Evolutionary conservation across 225 moss, liverwort and hornwort genomes (phyloP), one percentile per base, ranked within the genome.

Genomic region (Marchantia polymorpha): DNA sequence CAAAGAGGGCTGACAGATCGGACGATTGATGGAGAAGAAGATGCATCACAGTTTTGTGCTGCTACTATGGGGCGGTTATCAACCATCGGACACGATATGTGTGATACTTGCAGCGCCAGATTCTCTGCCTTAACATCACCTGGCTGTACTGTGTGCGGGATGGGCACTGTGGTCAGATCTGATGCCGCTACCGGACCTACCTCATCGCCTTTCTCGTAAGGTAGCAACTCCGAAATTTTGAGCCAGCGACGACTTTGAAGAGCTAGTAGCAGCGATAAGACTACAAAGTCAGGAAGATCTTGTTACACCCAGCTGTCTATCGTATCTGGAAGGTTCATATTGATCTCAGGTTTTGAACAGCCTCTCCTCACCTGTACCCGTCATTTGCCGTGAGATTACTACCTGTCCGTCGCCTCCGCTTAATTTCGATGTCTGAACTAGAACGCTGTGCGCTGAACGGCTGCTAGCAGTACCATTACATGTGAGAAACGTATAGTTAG

Each of bases 1-100:
- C 95, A 95, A 74, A 88, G 99, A 83, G 99, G 99, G 30, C 82
- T 91, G 71, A 89, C 86, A 61, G 99, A 99, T 74, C 85, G 93
- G 64, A 99, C 92, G 30, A 92, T 99, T 58, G 99, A 99, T 26
- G 99, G 93, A 73, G 95, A 95, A 77, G 99, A 99, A 89, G 99
- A 99, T 77, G 84, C 95, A 52, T 93, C 99, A 54, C 92, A 99
- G 80, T 99, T 99, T 76, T 99, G 99, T 83, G 99, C 99, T 64
- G 94, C 95, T 50, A 99, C 99, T 29, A 81, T 99, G 87, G 95
- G 95, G 82, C 87, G 99, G 74, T 87, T 99, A 54, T 93, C 99
- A 13, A 99, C 99, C 60, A 99, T 99, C 73, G 99, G 99, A 19
- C 87, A 93, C 75, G 99, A 99, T 79, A 93, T 89, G 78, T 99